Conservation (phyloP, 345 rosid species). For the Combretum micranthum region DNA sequence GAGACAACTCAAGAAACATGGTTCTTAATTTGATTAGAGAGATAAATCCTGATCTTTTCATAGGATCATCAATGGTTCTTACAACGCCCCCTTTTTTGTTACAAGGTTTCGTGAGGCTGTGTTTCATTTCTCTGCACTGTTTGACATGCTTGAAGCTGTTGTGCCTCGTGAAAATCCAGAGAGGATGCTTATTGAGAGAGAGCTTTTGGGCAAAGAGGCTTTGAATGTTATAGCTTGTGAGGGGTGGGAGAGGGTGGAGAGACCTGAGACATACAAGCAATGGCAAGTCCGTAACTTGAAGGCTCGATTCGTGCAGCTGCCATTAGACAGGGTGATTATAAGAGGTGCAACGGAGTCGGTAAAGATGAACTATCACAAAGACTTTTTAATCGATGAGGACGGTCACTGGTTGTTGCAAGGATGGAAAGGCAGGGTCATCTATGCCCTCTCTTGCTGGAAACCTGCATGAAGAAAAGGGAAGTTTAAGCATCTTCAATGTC, state of each 20-base stretch:
- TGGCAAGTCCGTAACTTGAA: constrained; percentile 43
- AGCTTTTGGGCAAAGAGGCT: neutral
- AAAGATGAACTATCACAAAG: constrained; percentile 52
- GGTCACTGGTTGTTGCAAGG: constrained; percentile 78
- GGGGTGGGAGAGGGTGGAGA: constrained; percentile 10
- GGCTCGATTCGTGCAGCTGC: constrained; percentile 9
- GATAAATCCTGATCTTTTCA: constrained; percentile 62
- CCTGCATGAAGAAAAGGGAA: constrained; percentile 25
- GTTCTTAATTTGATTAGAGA: constrained; percentile 57
- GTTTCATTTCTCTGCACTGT: constrained; percentile 84
- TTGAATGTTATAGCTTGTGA: constrained; percentile 4
- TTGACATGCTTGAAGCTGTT: constrained; percentile 75
- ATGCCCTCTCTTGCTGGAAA: constrained; percentile 81
- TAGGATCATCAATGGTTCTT: constrained; percentile 61
- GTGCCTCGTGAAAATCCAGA: constrained; percentile 68
- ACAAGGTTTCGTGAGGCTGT: constrained; percentile 89
- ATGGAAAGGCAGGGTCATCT: constrained; percentile 87
- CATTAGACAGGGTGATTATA: neutral
- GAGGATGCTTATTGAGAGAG: constrained; percentile 62
- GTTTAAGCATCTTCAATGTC: no score
- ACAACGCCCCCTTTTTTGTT: constrained; percentile 79
- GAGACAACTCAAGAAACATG: constrained; percentile 49
- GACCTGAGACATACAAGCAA: constrained; percentile 49
- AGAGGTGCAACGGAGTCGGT: constrained; percentile 15
- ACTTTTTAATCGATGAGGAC: constrained; percentile 70